Evolutionary conservation across 2,329 filamentous ascomycete genomes (phyloP).

Genomic region (Talaromyces pinophilus): DNA sequence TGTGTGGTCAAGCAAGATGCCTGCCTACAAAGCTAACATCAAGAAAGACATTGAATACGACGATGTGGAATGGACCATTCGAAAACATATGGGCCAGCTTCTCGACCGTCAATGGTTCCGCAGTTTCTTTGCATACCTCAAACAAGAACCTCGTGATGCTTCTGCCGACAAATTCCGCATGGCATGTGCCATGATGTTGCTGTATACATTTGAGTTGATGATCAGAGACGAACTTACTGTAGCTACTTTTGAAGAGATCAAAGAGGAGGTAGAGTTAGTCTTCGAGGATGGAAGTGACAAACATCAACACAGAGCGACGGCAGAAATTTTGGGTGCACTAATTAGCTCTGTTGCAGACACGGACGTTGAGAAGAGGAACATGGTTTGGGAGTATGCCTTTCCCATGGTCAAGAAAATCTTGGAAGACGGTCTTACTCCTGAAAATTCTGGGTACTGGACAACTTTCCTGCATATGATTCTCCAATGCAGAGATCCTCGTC

Average conservation of each 20-base stretch:
- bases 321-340: constrained; percentile 87
- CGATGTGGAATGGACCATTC: constrained; percentile 70
- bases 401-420: constrained; percentile 85
- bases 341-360: constrained; percentile 79
- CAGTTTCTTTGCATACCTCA: constrained; percentile 87
- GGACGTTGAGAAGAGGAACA: constrained; percentile 68
- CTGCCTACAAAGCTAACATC: constrained; percentile 73
- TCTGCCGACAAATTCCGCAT: constrained; percentile 85
- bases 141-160: constrained; percentile 87
- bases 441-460: constrained; percentile 93
- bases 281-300: constrained; percentile 95
- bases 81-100: constrained; percentile 75
- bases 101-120: constrained; percentile 83
- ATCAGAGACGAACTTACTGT: constrained; percentile 70
- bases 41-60: constrained; percentile 72
- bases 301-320: constrained; percentile 92
- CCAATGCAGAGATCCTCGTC: constrained; percentile 84
- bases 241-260: constrained; percentile 83
- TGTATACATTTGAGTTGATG: constrained; percentile 88
- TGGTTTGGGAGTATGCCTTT: constrained; percentile 86
- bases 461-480: constrained; percentile 88
- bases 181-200: constrained; percentile 80
- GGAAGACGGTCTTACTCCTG: constrained; percentile 87
- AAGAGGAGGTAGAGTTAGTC: constrained; percentile 72
- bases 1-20: constrained; percentile 88